Evolutionary conservation across 2,329 filamentous ascomycete genomes (phyloP).

Genomic region (Phaeophleospora eucalypticola): DNA sequence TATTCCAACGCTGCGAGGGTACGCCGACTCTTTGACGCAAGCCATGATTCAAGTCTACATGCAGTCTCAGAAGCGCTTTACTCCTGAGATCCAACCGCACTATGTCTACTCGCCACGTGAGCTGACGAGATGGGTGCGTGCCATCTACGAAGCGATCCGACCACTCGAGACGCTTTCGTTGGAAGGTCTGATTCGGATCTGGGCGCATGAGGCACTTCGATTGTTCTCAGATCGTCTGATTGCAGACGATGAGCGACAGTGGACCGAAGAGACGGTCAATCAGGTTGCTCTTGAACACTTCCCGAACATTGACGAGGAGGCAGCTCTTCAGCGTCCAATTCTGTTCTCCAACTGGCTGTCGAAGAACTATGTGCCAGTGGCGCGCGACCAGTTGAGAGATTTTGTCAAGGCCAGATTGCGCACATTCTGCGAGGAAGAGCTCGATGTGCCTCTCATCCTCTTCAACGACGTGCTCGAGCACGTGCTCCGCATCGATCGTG

Average conservation of each 20-base stretch:
- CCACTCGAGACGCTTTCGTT: slow-evolving; percentile 83
- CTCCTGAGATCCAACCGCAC: slow-evolving; percentile 92
- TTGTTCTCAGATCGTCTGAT: slow-evolving; percentile 97
- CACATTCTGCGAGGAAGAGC: slow-evolving; percentile 99
- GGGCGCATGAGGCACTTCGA: slow-evolving; percentile 93
- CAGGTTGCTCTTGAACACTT: slow-evolving; percentile 88
- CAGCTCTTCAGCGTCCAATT: slow-evolving; percentile 87
- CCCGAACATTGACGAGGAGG: slow-evolving; percentile 87
- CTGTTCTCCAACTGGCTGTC: slow-evolving; percentile 99
- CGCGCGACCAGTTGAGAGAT: slow-evolving; percentile 88
- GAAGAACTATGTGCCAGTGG: slow-evolving; percentile 96
- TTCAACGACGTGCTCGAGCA: slow-evolving; percentile 99
- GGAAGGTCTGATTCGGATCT: slow-evolving; percentile 91
- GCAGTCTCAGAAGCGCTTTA: slow-evolving; percentile 91
- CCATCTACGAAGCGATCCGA: slow-evolving; percentile 93
- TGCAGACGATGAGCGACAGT: slow-evolving; percentile 85
- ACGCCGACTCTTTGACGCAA: slow-evolving; percentile 87
- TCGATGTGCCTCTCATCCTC: slow-evolving; percentile 96
- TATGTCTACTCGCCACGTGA: slow-evolving; percentile 99
- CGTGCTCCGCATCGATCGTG: slow-evolving; percentile 94
- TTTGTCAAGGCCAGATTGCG: slow-evolving; percentile 96
- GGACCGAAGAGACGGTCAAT: slow-evolving; percentile 85
- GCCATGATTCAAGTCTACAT: slow-evolving; percentile 97
- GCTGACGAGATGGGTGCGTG: slow-evolving; percentile 93
- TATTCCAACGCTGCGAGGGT: slow-evolving; percentile 88